Conservation (phyloP, 805 yeast species). For the Saccharomycopsis amapae region DNA sequence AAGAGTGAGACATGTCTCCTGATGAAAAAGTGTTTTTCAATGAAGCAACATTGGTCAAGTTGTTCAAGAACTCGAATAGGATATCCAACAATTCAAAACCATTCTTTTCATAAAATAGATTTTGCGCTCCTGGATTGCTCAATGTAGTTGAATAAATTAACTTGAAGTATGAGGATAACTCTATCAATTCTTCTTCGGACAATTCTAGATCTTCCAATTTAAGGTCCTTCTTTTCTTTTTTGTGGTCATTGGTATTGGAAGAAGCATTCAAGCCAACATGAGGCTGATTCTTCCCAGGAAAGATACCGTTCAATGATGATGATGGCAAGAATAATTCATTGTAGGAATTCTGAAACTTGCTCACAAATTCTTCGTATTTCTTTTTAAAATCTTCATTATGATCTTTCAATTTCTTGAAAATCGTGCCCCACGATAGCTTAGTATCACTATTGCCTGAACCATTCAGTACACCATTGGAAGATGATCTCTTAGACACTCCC, state of each 20-base stretch:
- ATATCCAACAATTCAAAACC: slow-evolving; percentile 27
- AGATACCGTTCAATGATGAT: slow-evolving; percentile 2
- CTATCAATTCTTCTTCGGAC: slow-evolving; percentile 73
- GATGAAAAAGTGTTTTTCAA: slow-evolving; percentile 10
- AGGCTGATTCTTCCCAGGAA: neutral
- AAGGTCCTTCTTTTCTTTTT: slow-evolving; percentile 25
- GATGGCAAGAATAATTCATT: slow-evolving; percentile 16
- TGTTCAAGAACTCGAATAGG: slow-evolving; percentile 34
- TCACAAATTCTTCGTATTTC: slow-evolving; percentile 13
- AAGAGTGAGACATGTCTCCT: neutral
- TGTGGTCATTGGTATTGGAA: neutral
- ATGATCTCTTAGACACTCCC: neutral
- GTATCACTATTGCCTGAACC: neutral
- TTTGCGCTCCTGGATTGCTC: slow-evolving; percentile 32
- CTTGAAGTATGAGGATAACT: slow-evolving; percentile 66
- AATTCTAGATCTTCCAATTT: slow-evolving; percentile 44
- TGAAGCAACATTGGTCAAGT: slow-evolving; percentile 18
- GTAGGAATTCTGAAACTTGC: slow-evolving; percentile 16
- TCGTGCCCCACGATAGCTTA: slow-evolving; percentile 12
- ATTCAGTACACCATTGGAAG: neutral
- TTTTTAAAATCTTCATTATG: slow-evolving; percentile 6
- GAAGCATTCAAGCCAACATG: neutral
- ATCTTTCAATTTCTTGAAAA: slow-evolving; percentile 5
- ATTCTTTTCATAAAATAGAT: slow-evolving; percentile 24
- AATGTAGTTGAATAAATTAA: slow-evolving; percentile 49